Base-by-base conservation (phyloP, 2,329 filamentous ascomycete genomes). In the Gnomoniopsis sp. region DNA sequence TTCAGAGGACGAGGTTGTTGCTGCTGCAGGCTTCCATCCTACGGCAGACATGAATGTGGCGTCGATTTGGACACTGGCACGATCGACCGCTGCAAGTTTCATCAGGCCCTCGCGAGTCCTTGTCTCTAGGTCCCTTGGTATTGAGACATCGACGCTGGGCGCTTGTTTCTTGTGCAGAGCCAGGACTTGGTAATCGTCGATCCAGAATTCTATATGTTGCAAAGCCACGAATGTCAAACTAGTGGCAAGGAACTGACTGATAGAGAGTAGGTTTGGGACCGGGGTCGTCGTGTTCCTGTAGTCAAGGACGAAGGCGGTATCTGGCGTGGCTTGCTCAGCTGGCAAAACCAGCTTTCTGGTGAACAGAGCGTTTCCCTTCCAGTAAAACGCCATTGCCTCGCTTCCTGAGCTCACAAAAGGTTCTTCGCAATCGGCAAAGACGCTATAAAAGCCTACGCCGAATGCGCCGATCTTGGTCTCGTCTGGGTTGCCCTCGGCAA, bases 391-490 rank as follows among this genome's bases (percentile, higher is more conserved):
- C 91, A 99, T 97, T 41, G 92, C 93, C 74, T 96, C 88, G 62
- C 83, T 85, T 1, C 95, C 95, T 1, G 93, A 98, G 65, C 91
- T 95, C 64, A 99, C 90, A 69, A 99, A 98, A 0, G 95, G 95
- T 66, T 97, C 92, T 74, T 99, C 96, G 71, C 93, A 99, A 71
- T 99, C 95, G 62, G 95, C 91, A 72, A 99, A 99, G 43, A 98
- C 93, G 71, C 91, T 96, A 80, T 99, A 99, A 77, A 99, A 99
- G 2, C 95, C 95, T 34, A 99, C 95, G 65, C 95, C 95, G 71
- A 99, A 99, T 3, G 95, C 96, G 56, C 95, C 95, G 67, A 99
- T 99, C 79, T 99, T 99, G 49, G 93, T 98, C 76, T 99, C 95
- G 72, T 99, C 95, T 0, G 95, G 95, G 69, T 99, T 99, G 49